Evolutionary conservation across 1,139 yeast genomes (phyloP).

Genomic region (Candida tropicalis): DNA sequence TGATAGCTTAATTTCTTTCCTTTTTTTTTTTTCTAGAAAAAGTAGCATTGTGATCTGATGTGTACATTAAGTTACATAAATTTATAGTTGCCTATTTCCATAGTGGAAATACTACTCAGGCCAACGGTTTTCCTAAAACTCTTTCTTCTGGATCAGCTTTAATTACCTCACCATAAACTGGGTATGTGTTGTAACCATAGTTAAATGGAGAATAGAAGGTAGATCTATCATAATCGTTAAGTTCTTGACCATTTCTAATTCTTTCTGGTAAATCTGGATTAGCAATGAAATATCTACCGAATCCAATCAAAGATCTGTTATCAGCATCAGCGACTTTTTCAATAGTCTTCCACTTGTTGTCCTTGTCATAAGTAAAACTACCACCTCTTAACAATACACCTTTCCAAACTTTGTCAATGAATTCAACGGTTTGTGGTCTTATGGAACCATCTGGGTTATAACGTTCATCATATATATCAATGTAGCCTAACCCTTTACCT

Average conservation of each 20-base stretch:
- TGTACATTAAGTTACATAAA: no score
- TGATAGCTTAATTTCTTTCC: no score
- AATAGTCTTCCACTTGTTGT: constrained; percentile 20
- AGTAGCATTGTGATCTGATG: no score
- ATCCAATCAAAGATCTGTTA: constrained; percentile 45
- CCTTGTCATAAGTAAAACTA: constrained; percentile 32
- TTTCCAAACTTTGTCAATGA: constrained; percentile 46
- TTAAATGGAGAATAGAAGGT: constrained; percentile 24
- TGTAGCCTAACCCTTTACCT: constrained; percentile 48
- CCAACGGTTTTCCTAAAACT: constrained; percentile 16
- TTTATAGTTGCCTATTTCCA: not conserved
- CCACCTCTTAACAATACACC: constrained; percentile 54
- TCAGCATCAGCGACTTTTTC: constrained; percentile 28
- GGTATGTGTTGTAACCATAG: constrained; percentile 30
- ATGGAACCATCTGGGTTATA: constrained; percentile 15
- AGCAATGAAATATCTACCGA: constrained; percentile 50
- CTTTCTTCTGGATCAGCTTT: constrained; percentile 19
- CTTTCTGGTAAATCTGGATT: constrained; percentile 57
- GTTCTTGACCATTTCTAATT: constrained; percentile 43
- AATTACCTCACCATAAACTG: constrained; percentile 15
- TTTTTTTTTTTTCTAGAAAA: no score
- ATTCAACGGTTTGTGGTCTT: constrained; percentile 22
- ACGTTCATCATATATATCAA: constrained; percentile 54
- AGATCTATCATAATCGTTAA: constrained; percentile 33
- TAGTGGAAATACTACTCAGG: constrained; percentile 10